These are phyloP conservation scores for Fomitopsis pinicola DNA, from an alignment of 1,284 basidiomycete species.

Conservation along the genomic window DNA sequence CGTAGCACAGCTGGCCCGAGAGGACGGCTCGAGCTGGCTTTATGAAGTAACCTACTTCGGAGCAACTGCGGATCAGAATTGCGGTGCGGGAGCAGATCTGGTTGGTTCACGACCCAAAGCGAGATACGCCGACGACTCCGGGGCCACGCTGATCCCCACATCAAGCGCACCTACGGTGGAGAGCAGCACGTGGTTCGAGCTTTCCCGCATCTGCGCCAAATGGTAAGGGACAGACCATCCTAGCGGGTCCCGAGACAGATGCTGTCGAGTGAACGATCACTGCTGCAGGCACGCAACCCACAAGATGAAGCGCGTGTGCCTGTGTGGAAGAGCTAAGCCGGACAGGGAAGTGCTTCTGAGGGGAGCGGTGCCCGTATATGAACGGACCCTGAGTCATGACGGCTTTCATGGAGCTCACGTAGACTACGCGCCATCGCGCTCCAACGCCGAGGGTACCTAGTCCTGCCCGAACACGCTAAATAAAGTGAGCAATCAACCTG, in stretches of 20 bases:
- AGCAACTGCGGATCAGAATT: background rate
- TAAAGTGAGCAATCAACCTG: background rate
- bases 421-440: background rate
- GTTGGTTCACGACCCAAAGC: background rate
- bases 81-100: background rate
- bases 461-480: background rate
- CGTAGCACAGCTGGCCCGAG: too few species aligned
- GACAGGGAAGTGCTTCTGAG: background rate
- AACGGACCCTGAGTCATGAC: background rate
- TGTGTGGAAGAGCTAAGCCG: background rate
- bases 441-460: background rate
- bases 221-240: too few species aligned
- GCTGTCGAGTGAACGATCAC: background rate
- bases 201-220: too few species aligned
- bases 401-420: background rate
- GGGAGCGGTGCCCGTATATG: background rate
- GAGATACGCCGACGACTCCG: too few species aligned
- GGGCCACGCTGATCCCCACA: too few species aligned
- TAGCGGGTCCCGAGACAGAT: background rate
- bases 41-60: background rate
- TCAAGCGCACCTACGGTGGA: too few species aligned
- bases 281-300: too few species aligned
- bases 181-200: too few species aligned
- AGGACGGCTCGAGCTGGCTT: background rate
- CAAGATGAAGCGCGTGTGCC: too few species aligned